Conservation (phyloP, 1,284 basidiomycete genomes). For the Cryptococcus sp. region DNA sequence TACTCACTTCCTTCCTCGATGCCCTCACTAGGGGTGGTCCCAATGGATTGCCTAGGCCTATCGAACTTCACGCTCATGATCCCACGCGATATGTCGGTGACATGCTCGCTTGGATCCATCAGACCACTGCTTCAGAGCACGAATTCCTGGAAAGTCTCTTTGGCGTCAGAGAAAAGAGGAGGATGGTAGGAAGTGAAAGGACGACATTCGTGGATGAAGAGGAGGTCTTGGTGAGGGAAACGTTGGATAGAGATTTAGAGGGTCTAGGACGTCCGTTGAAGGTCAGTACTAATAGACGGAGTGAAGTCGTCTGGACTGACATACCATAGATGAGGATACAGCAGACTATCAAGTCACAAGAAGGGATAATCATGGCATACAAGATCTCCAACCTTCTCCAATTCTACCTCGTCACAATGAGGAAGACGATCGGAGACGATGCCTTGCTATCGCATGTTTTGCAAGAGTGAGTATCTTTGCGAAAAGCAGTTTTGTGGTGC, state of each 20-base stretch:
- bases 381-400: conserved; percentile 89
- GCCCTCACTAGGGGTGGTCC: conserved; percentile 87
- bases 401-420: conserved; percentile 91
- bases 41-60: conserved; percentile 81
- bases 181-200: conserved; percentile 57
- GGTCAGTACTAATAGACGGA: conserved; percentile 48
- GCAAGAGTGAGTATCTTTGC: conserved; percentile 63
- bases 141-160: conserved; percentile 87
- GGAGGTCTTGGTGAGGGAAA: conserved; percentile 70
- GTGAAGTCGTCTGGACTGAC: background rate
- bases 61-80: conserved; percentile 96
- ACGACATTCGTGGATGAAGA: conserved; percentile 54
- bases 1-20: conserved; percentile 74
- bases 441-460: conserved; percentile 73
- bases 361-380: conserved; percentile 85
- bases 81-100: conserved; percentile 93
- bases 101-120: conserved; percentile 99
- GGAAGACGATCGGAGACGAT: conserved; percentile 76
- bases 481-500: background rate
- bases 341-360: conserved; percentile 87
- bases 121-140: conserved; percentile 86
- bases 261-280: conserved; percentile 82
- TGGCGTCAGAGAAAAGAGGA: conserved; percentile 61
- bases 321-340: conserved; percentile 68
- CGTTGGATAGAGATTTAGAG: conserved; percentile 77